phyloP scores from a whole-genome alignment of 2,329 filamentous ascomycete genomes.

The Ceratocystis ficicola region DNA sequence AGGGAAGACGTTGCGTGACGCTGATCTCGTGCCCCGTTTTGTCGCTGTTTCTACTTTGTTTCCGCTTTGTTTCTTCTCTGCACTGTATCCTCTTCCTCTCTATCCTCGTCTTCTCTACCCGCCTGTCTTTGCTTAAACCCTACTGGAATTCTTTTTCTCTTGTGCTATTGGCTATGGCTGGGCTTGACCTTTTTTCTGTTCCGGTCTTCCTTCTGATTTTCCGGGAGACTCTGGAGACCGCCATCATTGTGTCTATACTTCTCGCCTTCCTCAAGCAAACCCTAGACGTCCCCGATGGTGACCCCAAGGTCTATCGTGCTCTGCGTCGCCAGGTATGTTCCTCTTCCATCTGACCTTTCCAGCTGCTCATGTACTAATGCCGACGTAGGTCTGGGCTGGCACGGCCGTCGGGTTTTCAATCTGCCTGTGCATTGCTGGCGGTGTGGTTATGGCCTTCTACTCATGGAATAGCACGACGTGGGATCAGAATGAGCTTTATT shows the following conservation, averaged over 20 bases:
- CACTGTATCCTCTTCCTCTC: neutral
- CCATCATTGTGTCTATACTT: slow-evolving; percentile 73
- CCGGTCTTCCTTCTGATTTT: slow-evolving; percentile 87
- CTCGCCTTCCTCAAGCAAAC: slow-evolving; percentile 76
- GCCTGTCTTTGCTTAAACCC: neutral
- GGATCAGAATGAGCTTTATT: slow-evolving; percentile 58
- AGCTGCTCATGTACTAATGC: neutral
- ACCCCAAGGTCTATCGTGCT: slow-evolving; percentile 15
- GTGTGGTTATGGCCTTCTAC: slow-evolving; percentile 63
- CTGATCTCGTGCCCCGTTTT: no score
- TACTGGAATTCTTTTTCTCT: no score
- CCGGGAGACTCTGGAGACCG: slow-evolving; percentile 70
- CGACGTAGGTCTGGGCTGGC: slow-evolving; percentile 50
- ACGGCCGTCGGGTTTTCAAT: slow-evolving; percentile 49
- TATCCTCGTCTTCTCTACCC: neutral
- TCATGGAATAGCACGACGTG: slow-evolving; percentile 41
- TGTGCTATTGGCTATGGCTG: slow-evolving; percentile 33
- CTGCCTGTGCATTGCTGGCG: slow-evolving; percentile 52
- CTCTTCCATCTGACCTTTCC: neutral
- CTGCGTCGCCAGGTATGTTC: slow-evolving; percentile 19
- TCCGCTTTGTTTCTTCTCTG: neutral
- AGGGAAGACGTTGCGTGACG: no score
- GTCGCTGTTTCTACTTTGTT: no score
- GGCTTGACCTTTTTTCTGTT: slow-evolving; percentile 60
- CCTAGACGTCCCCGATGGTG: slow-evolving; percentile 34